A percentile compares a stretch with the other conserved stretches of the same genome.
phyloP scores from a whole-genome alignment of 305 asterid species.

The Vinca major region DNA sequence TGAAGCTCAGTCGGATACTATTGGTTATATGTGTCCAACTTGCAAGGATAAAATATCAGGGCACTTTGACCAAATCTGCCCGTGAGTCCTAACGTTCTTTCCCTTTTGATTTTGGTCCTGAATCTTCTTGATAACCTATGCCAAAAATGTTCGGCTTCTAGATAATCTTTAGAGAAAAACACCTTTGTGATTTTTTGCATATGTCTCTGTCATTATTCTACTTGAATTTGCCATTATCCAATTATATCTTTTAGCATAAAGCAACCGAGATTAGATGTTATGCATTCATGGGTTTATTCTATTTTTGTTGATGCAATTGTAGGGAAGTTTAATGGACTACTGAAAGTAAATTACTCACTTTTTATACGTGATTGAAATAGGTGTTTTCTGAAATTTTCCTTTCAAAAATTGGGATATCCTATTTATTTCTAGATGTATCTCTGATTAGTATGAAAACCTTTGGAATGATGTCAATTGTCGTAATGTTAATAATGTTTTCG shows the following conservation, averaged over 20 bases:
- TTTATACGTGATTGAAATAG: not conserved
- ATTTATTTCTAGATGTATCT: not conserved
- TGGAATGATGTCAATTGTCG: not conserved
- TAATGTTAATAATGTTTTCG: not conserved
- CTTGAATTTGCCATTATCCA: not conserved
- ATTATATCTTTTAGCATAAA: not conserved
- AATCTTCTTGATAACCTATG: constrained; percentile 16
- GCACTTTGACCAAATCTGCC: constrained; percentile 56
- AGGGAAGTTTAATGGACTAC: not conserved
- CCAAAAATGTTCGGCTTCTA: not conserved
- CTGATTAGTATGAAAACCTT: not conserved
- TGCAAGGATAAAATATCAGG: constrained; percentile 91
- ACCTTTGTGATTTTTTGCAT: too few relatives aligned
- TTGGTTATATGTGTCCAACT: constrained; percentile 92
- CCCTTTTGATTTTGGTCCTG: constrained; percentile 12
- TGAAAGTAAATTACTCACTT: not conserved
- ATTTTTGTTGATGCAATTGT: not conserved
- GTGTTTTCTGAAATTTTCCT: not conserved
- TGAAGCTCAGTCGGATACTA: constrained; percentile 76
- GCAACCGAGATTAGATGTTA: too few relatives aligned
- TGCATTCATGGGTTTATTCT: not conserved
- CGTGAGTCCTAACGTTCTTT: constrained; percentile 23
- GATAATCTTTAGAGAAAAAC: not conserved
- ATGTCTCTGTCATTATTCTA: not conserved
- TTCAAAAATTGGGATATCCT: not conserved